Percentiles rank a stretch among this genome's conserved stretches.
Evolutionary conservation across 805 yeast genomes (phyloP).

Genomic region (Saturnispora halmiae): DNA sequence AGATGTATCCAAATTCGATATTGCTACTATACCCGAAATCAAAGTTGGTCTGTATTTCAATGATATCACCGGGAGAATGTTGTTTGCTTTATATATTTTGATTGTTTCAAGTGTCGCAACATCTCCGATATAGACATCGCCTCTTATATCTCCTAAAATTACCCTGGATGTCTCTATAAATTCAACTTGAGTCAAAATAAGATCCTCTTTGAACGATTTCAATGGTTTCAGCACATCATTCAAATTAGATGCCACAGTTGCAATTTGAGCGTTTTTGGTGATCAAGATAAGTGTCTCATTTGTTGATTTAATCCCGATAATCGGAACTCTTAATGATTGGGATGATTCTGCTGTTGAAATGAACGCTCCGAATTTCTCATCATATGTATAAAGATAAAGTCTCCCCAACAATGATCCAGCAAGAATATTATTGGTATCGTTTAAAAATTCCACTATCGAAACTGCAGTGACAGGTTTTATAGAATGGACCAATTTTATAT

Average conservation of each 20-base stretch:
- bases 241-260: conserved; percentile 19
- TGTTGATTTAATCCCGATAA: conserved; percentile 20
- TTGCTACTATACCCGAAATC: conserved; percentile 4
- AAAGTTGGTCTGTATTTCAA: conserved; percentile 4
- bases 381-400: conserved; percentile 32
- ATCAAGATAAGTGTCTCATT: conserved; percentile 21
- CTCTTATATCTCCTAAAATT: conserved; percentile 20
- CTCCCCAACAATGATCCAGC: conserved; percentile 45
- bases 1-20: conserved; percentile 1
- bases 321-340: conserved; percentile 12
- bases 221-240: conserved; percentile 12
- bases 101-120: conserved; percentile 2
- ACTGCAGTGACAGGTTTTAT: conserved; percentile 35
- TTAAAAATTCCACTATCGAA: conserved; percentile 30
- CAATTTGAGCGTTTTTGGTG: conserved; percentile 18
- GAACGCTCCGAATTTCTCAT: neutral
- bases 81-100: conserved; percentile 8
- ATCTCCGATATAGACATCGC: conserved; percentile 13
- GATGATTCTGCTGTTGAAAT: neutral
- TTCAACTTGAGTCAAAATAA: conserved; percentile 13
- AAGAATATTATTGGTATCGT: conserved; percentile 32
- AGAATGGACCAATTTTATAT: conserved; percentile 10
- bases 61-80: conserved; percentile 9
- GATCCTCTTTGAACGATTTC: conserved; percentile 10
- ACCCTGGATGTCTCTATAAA: conserved; percentile 17